Conservation (phyloP, 2,329 filamentous ascomycete genomes). For the Trichophyton equinum region DNA sequence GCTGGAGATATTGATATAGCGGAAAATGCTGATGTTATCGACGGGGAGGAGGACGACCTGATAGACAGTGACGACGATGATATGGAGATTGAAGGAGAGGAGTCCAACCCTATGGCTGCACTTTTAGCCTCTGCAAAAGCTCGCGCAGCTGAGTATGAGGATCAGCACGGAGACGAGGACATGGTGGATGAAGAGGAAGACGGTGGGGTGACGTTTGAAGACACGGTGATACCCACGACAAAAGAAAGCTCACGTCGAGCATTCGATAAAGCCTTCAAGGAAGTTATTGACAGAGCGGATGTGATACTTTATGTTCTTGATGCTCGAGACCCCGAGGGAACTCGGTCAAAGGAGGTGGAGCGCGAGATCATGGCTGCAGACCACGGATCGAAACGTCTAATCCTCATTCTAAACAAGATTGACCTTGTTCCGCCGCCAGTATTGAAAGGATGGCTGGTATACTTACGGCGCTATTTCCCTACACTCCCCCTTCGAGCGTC, state of each 20-base stretch:
- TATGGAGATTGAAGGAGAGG: slow-evolving; percentile 51
- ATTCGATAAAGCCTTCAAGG: slow-evolving; percentile 93
- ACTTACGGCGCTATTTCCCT: slow-evolving; percentile 81
- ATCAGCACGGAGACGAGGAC: slow-evolving; percentile 45
- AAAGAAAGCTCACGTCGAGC: slow-evolving; percentile 64
- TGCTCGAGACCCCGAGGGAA: slow-evolving; percentile 81
- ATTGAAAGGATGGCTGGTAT: slow-evolving; percentile 69
- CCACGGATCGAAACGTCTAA: slow-evolving; percentile 69
- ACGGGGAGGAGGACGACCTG: slow-evolving; percentile 30
- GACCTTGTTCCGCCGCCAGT: slow-evolving; percentile 74
- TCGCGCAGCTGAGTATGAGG: slow-evolving; percentile 63
- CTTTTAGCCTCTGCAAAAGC: slow-evolving; percentile 71
- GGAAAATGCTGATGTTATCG: slow-evolving; percentile 21
- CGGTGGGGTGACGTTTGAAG: slow-evolving; percentile 40
- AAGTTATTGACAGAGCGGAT: slow-evolving; percentile 77
- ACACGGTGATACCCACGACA: slow-evolving; percentile 26
- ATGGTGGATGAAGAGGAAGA: slow-evolving; percentile 38
- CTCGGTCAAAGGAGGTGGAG: slow-evolving; percentile 80
- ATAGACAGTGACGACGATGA: slow-evolving; percentile 40
- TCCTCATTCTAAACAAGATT: slow-evolving; percentile 91
- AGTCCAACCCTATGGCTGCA: slow-evolving; percentile 82
- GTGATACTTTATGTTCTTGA: slow-evolving; percentile 89
- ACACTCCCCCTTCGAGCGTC: slow-evolving; percentile 81
- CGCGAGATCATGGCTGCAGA: slow-evolving; percentile 82
- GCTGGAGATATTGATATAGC: slow-evolving; percentile 21